Conservation (phyloP, 768 basidiomycete genomes). For the Mycena epipterygia region DNA sequence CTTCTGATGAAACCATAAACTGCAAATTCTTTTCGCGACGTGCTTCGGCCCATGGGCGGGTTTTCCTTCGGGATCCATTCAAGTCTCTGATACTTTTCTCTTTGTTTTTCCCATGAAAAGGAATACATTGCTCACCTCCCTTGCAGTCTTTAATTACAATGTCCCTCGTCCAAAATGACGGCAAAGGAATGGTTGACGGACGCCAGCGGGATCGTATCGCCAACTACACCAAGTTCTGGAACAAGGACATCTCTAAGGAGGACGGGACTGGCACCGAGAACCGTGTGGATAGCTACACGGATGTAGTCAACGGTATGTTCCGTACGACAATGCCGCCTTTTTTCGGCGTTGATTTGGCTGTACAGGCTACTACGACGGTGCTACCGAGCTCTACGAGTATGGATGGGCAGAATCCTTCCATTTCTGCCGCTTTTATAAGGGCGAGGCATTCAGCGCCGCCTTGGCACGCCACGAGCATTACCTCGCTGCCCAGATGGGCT, state of each 20-base stretch:
- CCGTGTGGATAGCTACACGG: conserved; percentile 86
- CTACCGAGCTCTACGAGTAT: conserved; percentile 95
- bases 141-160: conserved; percentile 49
- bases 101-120: background rate
- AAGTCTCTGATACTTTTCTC: conserved; percentile 73
- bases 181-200: conserved; percentile 34
- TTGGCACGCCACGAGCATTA: conserved; percentile 98
- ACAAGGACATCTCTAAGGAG: conserved; percentile 84
- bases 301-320: conserved; percentile 89
- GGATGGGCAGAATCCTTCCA: conserved; percentile 95
- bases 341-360: too few species aligned
- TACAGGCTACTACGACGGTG: conserved; percentile 98
- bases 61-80: conserved; percentile 84
- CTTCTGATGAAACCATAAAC: conserved; percentile 58
- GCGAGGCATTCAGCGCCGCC: conserved; percentile 82
- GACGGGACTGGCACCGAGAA: conserved; percentile 72
- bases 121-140: background rate
- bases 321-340: too few species aligned
- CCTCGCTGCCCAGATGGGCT: conserved; percentile 87
- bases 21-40: conserved; percentile 62
- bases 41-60: conserved; percentile 69
- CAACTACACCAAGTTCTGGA: conserved; percentile 94
- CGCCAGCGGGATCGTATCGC: conserved; percentile 35
- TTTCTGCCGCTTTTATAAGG: conserved; percentile 97
- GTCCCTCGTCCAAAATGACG: conserved; percentile 21